Evolutionary conservation across 2,329 filamentous ascomycete genomes (phyloP), one percentile per base, ranked within the genome.

Genomic region (Sporothrix brunneoviolacea): DNA sequence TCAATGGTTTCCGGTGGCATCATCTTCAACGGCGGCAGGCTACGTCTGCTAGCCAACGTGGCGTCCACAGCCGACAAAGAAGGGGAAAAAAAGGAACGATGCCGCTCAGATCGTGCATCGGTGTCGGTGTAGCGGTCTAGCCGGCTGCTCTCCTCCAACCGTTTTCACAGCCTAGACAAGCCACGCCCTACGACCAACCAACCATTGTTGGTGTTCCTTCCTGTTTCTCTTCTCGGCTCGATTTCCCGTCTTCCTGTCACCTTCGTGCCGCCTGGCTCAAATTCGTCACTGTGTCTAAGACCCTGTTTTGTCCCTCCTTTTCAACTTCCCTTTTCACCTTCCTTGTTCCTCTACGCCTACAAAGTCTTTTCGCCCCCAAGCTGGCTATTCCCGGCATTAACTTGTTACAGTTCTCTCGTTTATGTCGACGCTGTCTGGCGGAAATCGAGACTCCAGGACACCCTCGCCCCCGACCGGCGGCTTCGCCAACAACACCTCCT

Each of bases 371-470:
- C n/a, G n/a, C n/a, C n/a, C n/a, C n/a, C n/a, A n/a, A n/a, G n/a
- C n/a, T n/a, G n/a, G n/a, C n/a, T 53, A 53, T 56, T 55, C 52
- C 55, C 16, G 8, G 5, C 12, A 16, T 16, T 27, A 24, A 18
- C n/a, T n/a, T n/a, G n/a, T n/a, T n/a, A n/a, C 66, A 94, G 89
- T 95, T 51, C 76, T 90, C 60, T 94, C 88, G 61, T 94, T 94
- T 70, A 91, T 94, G 79, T 89, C 86, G 67, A 82, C 84, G 70
- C 83, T 87, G 73, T 85, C 84, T 57, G 67, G 72, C 57, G 67
- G 69, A 53, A 62, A 67, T 53, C 62, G 60, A 58, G 67, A 71
- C 60, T 72, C 70, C 60, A 61, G 61, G 65, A 70, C 58, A 55
- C 24, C 54, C 39, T 48, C 48, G 18, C 53, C 55, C 59, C 54